phyloP scores from a whole-genome alignment of 345 rosid species.

The Heritiera fomes region DNA sequence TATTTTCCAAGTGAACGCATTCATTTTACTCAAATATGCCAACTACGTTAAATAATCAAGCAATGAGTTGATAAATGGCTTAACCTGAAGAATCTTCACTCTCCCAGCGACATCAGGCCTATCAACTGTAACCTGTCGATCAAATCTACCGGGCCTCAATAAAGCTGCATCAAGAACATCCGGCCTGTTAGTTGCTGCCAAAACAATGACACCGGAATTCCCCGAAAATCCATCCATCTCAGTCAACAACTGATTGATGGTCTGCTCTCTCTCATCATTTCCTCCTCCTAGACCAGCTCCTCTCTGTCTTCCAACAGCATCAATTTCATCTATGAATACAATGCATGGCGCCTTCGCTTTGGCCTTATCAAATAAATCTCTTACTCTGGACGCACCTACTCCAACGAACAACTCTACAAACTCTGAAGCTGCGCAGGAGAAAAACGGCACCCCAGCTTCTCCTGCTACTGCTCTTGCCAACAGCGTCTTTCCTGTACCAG shows the following conservation, averaged over 20 bases:
- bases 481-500: constrained; percentile 85
- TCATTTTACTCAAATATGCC: background rate
- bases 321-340: constrained; percentile 90
- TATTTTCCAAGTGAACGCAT: background rate
- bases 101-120: constrained; percentile 96
- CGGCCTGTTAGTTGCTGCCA: constrained; percentile 89
- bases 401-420: constrained; percentile 88
- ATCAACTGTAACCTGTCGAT: constrained; percentile 82
- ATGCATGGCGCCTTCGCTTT: constrained; percentile 80
- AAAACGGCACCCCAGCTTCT: constrained; percentile 86
- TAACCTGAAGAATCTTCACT: constrained; percentile 87
- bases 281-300: constrained; percentile 97
- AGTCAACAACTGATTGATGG: constrained; percentile 77
- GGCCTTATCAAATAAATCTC: constrained; percentile 86
- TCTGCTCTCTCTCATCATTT: constrained; percentile 92
- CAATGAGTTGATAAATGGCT: constrained; percentile 4
- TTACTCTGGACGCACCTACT: constrained; percentile 85
- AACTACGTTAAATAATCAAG: constrained; percentile 6
- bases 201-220: constrained; percentile 83
- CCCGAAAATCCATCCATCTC: constrained; percentile 96
- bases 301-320: constrained; percentile 91
- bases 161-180: constrained; percentile 84
- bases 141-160: constrained; percentile 92
- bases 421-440: constrained; percentile 79
- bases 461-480: constrained; percentile 87